Conservation (phyloP, 2,329 filamentous ascomycete species). For the Bipolaris sorokiniana region DNA sequence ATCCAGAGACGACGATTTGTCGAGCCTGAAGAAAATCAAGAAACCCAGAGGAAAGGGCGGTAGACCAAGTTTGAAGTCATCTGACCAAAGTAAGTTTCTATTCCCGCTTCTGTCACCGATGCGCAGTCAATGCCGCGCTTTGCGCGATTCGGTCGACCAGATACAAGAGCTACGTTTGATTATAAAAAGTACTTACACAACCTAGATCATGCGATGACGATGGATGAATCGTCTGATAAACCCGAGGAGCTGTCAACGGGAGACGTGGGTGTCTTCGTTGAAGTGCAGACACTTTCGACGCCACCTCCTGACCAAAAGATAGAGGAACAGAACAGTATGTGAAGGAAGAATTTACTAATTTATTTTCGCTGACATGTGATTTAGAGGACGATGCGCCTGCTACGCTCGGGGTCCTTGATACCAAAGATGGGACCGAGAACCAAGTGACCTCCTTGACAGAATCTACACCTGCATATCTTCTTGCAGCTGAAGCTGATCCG, state of each 20-base stretch:
- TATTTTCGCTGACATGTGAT: not conserved
- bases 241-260: not conserved
- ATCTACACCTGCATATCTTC: conserved; percentile 8
- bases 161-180: too few species aligned
- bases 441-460: not conserved
- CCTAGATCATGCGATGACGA: not conserved
- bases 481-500: conserved; percentile 30
- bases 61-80: not conserved
- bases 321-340: not conserved
- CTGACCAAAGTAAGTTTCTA: not conserved
- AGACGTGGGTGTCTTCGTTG: not conserved
- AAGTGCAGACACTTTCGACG: conserved; percentile 2
- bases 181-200: not conserved
- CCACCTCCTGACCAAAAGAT: not conserved
- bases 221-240: not conserved
- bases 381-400: not conserved
- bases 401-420: not conserved
- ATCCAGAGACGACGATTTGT: conserved; percentile 5
- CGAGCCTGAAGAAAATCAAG: conserved; percentile 7
- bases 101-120: not conserved
- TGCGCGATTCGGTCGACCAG: too few species aligned
- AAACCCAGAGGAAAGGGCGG: not conserved
- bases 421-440: not conserved
- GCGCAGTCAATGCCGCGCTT: not conserved
- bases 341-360: not conserved